phyloP scores from a whole-genome alignment of 1,284 basidiomycete species.

The Ceratobasidium theobromae region DNA sequence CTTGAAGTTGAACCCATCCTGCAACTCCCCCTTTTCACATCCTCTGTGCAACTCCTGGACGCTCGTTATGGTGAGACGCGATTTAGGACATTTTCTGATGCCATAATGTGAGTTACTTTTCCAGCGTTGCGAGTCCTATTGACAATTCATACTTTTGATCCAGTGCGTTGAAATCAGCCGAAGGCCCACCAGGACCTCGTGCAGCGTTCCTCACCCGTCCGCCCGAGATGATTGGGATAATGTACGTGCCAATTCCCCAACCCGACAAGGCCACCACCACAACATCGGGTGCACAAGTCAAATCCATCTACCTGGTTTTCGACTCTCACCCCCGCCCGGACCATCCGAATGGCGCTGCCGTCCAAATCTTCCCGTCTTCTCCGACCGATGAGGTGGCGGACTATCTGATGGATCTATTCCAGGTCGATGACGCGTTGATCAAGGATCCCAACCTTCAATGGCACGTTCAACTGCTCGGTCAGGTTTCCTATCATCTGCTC shows the following conservation, averaged over 20 bases:
- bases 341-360: constrained; percentile 54
- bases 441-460: constrained; percentile 52
- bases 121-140: not conserved
- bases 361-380: constrained; percentile 51
- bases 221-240: constrained; percentile 62
- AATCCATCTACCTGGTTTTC: constrained; percentile 53
- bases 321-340: constrained; percentile 66
- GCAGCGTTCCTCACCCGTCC: constrained; percentile 64
- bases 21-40: constrained; percentile 44
- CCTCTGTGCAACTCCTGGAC: constrained; percentile 45
- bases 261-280: constrained; percentile 33
- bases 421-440: constrained; percentile 49
- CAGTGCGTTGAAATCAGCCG: constrained; percentile 37
- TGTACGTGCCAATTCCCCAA: constrained; percentile 47
- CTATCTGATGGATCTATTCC: constrained; percentile 55
- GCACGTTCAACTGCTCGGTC: constrained; percentile 61
- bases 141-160: not conserved
- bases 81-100: constrained; percentile 46
- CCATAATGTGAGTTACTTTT: constrained; percentile 50
- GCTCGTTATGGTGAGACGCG: constrained; percentile 48
- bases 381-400: constrained; percentile 46
- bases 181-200: constrained; percentile 39
- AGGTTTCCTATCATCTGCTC: constrained; percentile 60
- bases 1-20: constrained; percentile 56
- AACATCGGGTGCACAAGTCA: constrained; percentile 36